Evolutionary conservation across 2,329 filamentous ascomycete genomes (phyloP), one percentile per base, ranked within the genome.

Genomic region (Purpureocillium takamizusanense): DNA sequence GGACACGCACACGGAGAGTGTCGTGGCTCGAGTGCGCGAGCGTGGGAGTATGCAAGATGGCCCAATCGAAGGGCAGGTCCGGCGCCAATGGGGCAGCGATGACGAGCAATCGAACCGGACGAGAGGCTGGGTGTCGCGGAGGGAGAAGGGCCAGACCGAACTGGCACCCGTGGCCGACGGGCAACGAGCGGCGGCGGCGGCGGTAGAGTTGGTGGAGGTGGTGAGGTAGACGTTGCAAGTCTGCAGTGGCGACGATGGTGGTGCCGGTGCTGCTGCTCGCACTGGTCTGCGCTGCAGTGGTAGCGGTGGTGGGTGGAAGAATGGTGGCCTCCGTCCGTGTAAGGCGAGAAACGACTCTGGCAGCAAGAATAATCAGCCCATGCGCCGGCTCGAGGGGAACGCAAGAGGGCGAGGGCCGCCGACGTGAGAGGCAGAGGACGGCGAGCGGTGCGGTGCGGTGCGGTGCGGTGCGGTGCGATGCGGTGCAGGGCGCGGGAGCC

Each of bases 191-290:
- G 21, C 21, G 10, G 21, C 10, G 21, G 21, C 10, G 21, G 21
- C 5, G 21, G 21, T 25, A 10, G 21, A 25, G 11, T 30, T 13
- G 11, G 12, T 30, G n/a, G 28, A 7, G 28, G 28, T 30, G 28
- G 28, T 6, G 28, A 6, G 6, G 21, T 25, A 5, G 10, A 25
- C 21, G 10, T 5, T 10, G 21, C n/a, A n/a, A n/a, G n/a, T n/a
- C n/a, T n/a, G 25, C 12, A 28, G 8, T 12, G 28, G 28, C n/a
- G 28, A 12, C 5, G 11, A 12, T 7, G 28, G 11, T 30, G 28
- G 8, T 28, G 25, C 25, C 12, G 25, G 8, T 28, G 46, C 47
- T 45, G 46, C 46, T 51, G 51, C 51, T 51, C 8, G 8, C 12
- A 12, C 25, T 28, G 25, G 8, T 28, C 8, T 28, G 7, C 8